Base-by-base conservation (phyloP, 176 grass and related monocot genomes). In the Tillandsia leiboldiana region DNA sequence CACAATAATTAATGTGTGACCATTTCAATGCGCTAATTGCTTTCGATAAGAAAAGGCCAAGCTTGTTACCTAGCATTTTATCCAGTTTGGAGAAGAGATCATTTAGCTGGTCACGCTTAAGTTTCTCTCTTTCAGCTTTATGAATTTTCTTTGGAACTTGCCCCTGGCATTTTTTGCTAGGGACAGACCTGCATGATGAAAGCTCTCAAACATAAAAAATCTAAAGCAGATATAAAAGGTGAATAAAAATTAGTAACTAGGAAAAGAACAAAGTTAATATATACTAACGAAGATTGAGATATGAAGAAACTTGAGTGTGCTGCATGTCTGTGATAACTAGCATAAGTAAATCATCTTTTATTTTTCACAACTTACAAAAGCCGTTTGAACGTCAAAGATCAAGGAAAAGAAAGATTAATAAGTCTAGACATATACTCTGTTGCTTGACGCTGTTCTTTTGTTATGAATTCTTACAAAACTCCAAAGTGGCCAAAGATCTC, bases 41-140 rank as follows among this genome's bases (percentile, higher is more conserved):
- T 18, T 18, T 23, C 22, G 18, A 15, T 23, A 23, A 23, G 14
- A n/a, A 20, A 14, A 61, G 56, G 4, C n/a, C 4, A 61, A 18
- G 22, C 15, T 18, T 9, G 56, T 61, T 78, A 96, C 91, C 91
- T 15, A 90, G 82, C 84, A 90, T 79, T 57, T 81, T 56, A 66
- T 70, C 79, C 10, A 96, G 70, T 11, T 88, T 82, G 0, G 22
- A 13, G 9, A 96, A 96, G 51, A 96, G 82, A 74, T 96, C 91
- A 50, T 96, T 96, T 24, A 91, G 70, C 14, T 91, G 79, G 61
- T 91, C 91, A 2, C 85, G 91, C 53, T 91, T 96, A 48, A 86
- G 87, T 73, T 96, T 96, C 84, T 96, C 91, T 71, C 87, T 81
- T 74, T 91, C 91, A 6, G 91, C 71, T 67, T 96, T 96, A 52